A percentile compares a stretch with the other conserved stretches of the same genome.
Conservation (phyloP, 148 eudicot genomes). For the Rhododendron vialii region DNA sequence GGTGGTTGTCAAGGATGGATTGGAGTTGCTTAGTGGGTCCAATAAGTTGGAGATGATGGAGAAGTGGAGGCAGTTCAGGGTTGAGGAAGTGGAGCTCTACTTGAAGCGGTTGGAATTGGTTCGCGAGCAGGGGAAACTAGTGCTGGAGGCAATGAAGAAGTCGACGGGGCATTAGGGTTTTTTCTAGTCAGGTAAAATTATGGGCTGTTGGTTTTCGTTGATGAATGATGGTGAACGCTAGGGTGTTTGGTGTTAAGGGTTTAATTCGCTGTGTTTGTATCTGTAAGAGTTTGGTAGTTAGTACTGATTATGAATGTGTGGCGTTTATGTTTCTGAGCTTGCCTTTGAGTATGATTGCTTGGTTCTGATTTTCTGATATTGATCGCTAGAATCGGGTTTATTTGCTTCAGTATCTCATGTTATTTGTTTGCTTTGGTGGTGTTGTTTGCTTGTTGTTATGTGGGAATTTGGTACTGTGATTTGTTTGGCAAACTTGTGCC, state of each 20-base stretch:
- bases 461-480: not conserved
- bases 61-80: constrained; percentile 35
- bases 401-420: not conserved
- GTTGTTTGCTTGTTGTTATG: not conserved
- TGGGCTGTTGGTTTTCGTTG: not conserved
- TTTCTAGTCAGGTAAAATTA: constrained; percentile 1
- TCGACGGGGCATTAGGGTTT: constrained; percentile 12
- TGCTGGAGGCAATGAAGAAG: constrained; percentile 23
- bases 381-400: not conserved
- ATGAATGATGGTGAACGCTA: not conserved
- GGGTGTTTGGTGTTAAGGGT: not conserved
- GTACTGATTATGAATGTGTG: not conserved
- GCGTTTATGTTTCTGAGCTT: not conserved
- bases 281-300: not conserved
- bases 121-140: constrained; percentile 21
- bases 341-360: not conserved
- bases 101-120: constrained; percentile 23
- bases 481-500: not conserved
- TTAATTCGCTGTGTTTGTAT: not conserved
- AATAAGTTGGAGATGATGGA: constrained; percentile 30
- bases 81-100: constrained; percentile 29
- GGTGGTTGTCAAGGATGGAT: constrained; percentile 15
- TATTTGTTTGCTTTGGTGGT: not conserved
- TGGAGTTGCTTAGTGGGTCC: constrained; percentile 18
- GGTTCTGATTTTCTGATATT: not conserved